phyloP scores from a whole-genome alignment of 2,329 filamentous ascomycete genomes.

The Alternaria angustiovoidea region DNA sequence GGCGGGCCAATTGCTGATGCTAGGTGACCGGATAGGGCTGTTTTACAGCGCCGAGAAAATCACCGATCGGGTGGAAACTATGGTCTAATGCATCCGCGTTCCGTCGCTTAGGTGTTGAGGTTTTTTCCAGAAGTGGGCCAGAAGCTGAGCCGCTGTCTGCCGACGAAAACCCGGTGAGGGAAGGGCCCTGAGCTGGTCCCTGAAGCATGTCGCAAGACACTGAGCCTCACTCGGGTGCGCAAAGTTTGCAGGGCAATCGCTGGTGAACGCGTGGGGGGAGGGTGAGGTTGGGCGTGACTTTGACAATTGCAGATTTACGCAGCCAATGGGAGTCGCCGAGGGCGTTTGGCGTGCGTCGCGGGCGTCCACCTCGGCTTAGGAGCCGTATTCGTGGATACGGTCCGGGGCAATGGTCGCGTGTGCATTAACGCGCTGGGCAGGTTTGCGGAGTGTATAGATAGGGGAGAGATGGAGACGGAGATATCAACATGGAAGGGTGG shows the following conservation, averaged over 20 bases:
- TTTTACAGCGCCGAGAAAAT: slow-evolving; percentile 22
- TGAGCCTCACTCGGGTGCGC: not conserved
- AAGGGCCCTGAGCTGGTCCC: not conserved
- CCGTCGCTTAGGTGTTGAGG: slow-evolving; percentile 14
- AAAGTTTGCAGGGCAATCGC: not conserved
- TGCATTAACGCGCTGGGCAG: slow-evolving; percentile 6
- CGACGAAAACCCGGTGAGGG: slow-evolving; percentile 9
- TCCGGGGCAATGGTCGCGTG: slow-evolving; percentile 18
- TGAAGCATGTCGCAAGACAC: not conserved
- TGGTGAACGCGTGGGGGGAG: slow-evolving; percentile 16
- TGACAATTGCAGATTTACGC: not conserved
- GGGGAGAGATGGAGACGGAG: not conserved
- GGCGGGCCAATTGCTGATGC: slow-evolving; percentile 23
- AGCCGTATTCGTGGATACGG: slow-evolving; percentile 13
- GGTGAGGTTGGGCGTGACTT: not conserved
- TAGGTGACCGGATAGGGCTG: slow-evolving; percentile 20
- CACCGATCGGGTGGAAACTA: slow-evolving; percentile 22
- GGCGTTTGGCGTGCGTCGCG: slow-evolving; percentile 4
- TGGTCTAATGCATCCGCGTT: slow-evolving; percentile 10
- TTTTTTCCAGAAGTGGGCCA: slow-evolving; percentile 28
- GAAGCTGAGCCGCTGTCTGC: slow-evolving; percentile 6
- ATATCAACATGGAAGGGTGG: not conserved
- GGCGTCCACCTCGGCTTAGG: slow-evolving; percentile 11
- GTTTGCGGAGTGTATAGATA: slow-evolving; percentile 2
- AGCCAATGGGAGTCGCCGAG: slow-evolving; percentile 28